Evolutionary conservation across 2,329 filamentous ascomycete genomes (phyloP).

Genomic region (Emergomyces africanus): DNA sequence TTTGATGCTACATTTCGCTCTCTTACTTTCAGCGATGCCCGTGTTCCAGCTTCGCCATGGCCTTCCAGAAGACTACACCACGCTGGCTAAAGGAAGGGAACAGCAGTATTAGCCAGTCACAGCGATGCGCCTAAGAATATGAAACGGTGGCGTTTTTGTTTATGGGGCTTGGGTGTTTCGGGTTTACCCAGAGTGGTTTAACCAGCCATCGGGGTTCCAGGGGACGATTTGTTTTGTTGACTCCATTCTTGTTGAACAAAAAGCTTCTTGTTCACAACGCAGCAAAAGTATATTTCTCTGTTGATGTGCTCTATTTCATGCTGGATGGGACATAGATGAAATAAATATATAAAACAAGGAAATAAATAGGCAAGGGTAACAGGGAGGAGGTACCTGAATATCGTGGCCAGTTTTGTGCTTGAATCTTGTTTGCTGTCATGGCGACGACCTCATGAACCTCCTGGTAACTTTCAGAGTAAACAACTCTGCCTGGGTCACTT

Average conservation of each 20-base stretch:
- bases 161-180: neutral
- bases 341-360: no score
- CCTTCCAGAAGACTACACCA: neutral
- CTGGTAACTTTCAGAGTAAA: neutral
- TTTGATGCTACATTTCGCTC: no score
- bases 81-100: neutral
- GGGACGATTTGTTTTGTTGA: no score
- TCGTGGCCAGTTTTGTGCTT: no score
- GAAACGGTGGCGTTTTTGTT: constrained; percentile 1
- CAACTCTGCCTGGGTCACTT: neutral
- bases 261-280: no score
- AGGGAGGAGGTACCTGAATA: no score
- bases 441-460: neutral
- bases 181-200: neutral
- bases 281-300: no score
- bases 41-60: neutral
- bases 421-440: neutral
- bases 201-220: neutral
- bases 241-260: no score
- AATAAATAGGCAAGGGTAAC: no score
- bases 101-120: neutral
- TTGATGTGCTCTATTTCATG: no score
- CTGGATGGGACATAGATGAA: no score
- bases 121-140: neutral
- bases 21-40: no score